A percentile compares a stretch with the other conserved stretches of the same genome.
Evolutionary conservation across 257 asterid genomes (phyloP).

Genomic region (Solanum sejunctum): DNA sequence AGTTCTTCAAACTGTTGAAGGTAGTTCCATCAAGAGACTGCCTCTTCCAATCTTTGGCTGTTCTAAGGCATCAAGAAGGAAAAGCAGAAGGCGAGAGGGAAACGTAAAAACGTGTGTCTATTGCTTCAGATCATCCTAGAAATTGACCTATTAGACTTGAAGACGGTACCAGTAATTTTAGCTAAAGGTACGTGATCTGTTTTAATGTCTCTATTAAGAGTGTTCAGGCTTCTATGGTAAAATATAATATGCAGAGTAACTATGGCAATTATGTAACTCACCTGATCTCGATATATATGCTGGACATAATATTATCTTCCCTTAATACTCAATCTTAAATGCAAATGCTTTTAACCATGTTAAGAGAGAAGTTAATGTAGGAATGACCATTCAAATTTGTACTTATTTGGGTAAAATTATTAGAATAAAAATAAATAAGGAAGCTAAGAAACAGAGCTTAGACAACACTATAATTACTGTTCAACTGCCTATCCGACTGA

Average conservation of each 20-base stretch:
- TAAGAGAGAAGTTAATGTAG: not conserved
- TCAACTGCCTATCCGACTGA: not conserved
- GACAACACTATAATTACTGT: not conserved
- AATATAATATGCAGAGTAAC: not conserved
- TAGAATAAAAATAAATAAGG: not conserved
- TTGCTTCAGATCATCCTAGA: slow-evolving; percentile 26
- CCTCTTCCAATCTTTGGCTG: slow-evolving; percentile 21
- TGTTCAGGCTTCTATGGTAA: not conserved
- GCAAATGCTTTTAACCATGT: not conserved
- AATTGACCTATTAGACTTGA: slow-evolving; percentile 26
- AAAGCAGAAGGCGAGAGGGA: slow-evolving; percentile 12
- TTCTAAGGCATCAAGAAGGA: slow-evolving; percentile 21
- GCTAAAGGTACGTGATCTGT: slow-evolving; percentile 23
- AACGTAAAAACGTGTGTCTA: not conserved
- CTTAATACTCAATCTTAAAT: not conserved
- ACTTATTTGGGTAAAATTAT: not conserved
- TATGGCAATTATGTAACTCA: not conserved
- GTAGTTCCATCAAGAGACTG: slow-evolving; percentile 12
- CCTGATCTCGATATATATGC: not conserved
- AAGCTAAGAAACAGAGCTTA: not conserved
- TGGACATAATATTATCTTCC: not conserved
- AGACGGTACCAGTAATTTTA: slow-evolving; percentile 38
- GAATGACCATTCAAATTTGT: not conserved
- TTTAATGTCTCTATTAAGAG: not conserved
- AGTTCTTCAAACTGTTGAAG: slow-evolving; percentile 32